Conservation (phyloP, 1,284 basidiomycete species). For the Rhodotorula sp. region DNA sequence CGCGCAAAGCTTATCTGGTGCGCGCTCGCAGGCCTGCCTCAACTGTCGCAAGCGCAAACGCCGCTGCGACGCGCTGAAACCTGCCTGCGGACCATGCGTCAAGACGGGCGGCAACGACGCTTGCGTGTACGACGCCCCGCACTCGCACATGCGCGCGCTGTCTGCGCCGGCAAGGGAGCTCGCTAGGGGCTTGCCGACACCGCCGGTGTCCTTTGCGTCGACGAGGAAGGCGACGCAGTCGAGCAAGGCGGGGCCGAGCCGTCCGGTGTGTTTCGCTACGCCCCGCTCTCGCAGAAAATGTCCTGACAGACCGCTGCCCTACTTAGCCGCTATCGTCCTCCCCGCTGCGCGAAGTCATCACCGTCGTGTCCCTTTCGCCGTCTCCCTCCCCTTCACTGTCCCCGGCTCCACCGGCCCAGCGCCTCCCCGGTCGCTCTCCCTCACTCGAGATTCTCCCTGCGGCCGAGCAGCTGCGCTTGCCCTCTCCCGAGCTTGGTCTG, state of each 20-base stretch:
- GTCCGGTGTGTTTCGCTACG: neutral
- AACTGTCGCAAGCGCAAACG: neutral
- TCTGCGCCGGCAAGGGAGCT: neutral
- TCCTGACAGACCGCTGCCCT: neutral
- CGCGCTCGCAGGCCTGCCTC: neutral
- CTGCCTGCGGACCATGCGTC: neutral
- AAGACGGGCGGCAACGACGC: neutral
- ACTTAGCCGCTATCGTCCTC: neutral
- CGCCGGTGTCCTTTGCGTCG: neutral
- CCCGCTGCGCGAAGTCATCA: conserved; percentile 3
- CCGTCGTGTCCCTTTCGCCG: neutral
- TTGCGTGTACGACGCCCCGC: neutral
- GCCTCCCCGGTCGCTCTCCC: neutral
- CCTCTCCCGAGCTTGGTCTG: conserved; percentile 6
- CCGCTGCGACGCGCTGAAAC: neutral
- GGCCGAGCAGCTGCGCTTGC: neutral
- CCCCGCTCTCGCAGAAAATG: too few species aligned
- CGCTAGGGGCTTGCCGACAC: neutral
- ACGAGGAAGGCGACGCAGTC: neutral
- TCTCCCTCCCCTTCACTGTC: neutral
- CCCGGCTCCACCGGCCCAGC: neutral
- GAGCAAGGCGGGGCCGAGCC: neutral
- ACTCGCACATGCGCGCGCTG: neutral
- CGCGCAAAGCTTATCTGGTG: too few species aligned
- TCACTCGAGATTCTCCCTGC: neutral